Base-by-base conservation (phyloP, 305 asterid species). In the Fraxinus baroniana region DNA sequence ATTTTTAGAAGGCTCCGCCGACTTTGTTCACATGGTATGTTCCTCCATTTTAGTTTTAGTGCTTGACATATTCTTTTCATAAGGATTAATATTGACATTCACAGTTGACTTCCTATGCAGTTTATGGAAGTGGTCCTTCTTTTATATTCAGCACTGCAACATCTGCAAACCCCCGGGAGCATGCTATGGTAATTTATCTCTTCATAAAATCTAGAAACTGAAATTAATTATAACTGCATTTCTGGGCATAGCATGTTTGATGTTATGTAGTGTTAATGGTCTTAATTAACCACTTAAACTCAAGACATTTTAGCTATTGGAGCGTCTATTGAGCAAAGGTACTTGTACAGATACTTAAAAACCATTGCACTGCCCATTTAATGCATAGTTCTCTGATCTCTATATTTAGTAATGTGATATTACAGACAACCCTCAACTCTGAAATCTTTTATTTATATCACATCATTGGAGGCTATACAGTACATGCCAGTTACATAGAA, bases 121-220 rank as follows among this genome's bases (percentile, higher is more conserved):
- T 92, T 77, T 93, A 96, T 86, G 93, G 98, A 86, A 90, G 94
- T 84, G 91, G 86, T 78, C 99, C 99, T 85, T 96, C 98, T 84
- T 96, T 96, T 86, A 81, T 96, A 84, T 93, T 94, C 89, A 93
- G 94, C 86, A 93, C 98, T 82, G 99, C 99, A 13, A 96, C 99
- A 75, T 96, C 98, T 85, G 97, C 94, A 33, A 96, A 96, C 87
- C 99, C 99, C 73, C 79, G 82, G 87, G 98, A 92, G 87, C 99
- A 96, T 76, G 92, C 95, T 81, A 92, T 93, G 99, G 99, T 95
- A 90, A 81, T 83, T 39, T 83, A 76, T 83, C 76, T 60, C 70
- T 78, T 77, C 78, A 28, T 62, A 81, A 72, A 82, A 30, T 39
- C 70, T 64, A 79, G 77, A 75, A 77, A 46, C 62, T 7, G 35